These are phyloP conservation scores for Mortierella antarctica DNA, from an alignment of 192 early-diverging fungal species.

Conservation along the genomic window DNA sequence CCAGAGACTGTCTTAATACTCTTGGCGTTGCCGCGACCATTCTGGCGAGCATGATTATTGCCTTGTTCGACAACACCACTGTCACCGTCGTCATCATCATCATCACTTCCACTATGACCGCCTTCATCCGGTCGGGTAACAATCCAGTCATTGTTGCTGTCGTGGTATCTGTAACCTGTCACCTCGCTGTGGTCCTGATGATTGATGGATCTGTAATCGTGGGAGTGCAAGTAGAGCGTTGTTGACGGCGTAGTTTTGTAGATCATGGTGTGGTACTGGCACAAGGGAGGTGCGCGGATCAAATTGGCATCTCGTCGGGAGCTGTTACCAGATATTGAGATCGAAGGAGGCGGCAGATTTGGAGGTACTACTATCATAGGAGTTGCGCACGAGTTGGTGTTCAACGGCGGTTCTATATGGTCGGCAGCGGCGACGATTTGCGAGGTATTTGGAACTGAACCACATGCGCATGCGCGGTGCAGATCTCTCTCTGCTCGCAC, in stretches of 20 bases:
- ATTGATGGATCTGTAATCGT: conserved; percentile 18
- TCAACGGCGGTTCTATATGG: too few species aligned
- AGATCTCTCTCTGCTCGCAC: conserved; percentile 12
- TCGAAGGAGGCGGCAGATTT: too few species aligned
- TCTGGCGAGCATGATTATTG: background rate
- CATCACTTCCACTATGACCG: background rate
- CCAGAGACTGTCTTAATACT: background rate
- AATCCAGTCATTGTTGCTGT: conserved; percentile 48
- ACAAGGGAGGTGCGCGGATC: conserved; percentile 14
- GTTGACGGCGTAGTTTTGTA: conserved; percentile 45
- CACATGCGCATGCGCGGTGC: conserved; percentile 19
- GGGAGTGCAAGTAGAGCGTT: conserved; percentile 26
- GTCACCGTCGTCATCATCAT: too few species aligned
- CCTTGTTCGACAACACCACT: too few species aligned
- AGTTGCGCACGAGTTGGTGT: too few species aligned
- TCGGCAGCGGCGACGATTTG: too few species aligned
- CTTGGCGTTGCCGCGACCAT: background rate
- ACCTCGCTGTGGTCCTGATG: conserved; percentile 31
- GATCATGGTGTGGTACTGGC: conserved; percentile 43
- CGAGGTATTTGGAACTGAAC: background rate
- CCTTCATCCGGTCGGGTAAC: conserved; percentile 8
- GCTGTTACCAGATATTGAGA: background rate
- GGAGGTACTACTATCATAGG: too few species aligned
- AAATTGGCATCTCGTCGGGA: background rate
- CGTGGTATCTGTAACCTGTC: conserved; percentile 25